Conservation (phyloP, 306 rosid species). For the Prunus dulcis region DNA sequence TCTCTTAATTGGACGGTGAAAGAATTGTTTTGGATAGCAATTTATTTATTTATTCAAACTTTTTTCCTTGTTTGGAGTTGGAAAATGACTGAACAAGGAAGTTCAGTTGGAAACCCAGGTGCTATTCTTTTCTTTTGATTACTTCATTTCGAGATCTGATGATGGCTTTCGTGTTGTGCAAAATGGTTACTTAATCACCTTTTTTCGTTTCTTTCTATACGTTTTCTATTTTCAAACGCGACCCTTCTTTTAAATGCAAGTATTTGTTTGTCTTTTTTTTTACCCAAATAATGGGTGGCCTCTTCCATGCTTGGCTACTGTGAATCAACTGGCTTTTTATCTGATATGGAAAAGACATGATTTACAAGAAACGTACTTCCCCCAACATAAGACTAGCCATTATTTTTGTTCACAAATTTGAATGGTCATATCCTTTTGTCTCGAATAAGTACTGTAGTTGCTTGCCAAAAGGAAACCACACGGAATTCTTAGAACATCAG, state of each 20-base stretch:
- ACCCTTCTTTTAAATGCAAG: slow-evolving; percentile 51
- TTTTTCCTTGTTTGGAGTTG: not conserved
- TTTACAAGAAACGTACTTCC: slow-evolving; percentile 26
- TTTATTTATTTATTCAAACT: too few species aligned
- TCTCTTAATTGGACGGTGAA: not conserved
- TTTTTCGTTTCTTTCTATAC: not conserved
- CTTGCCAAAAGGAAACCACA: slow-evolving; percentile 15
- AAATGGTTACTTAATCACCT: not conserved
- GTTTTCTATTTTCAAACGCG: slow-evolving; percentile 27
- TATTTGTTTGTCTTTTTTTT: slow-evolving; percentile 21
- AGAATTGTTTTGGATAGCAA: too few species aligned
- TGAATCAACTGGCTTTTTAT: slow-evolving; percentile 13
- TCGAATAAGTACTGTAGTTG: slow-evolving; percentile 1
- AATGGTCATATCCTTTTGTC: slow-evolving; percentile 29
- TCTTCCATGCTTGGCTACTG: slow-evolving; percentile 28
- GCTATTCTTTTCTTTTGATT: not conserved
- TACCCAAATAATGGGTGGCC: slow-evolving; percentile 22
- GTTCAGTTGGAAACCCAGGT: slow-evolving; percentile 11
- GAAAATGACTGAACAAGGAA: slow-evolving; percentile 38
- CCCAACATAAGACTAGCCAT: not conserved
- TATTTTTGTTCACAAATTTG: slow-evolving; percentile 23
- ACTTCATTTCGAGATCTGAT: not conserved
- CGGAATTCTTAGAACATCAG: slow-evolving; percentile 21
- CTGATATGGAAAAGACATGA: slow-evolving; percentile 26
- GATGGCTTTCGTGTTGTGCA: not conserved